phyloP scores from a whole-genome alignment of 257 asterid genomes.

The Haberlea rhodopensis region DNA sequence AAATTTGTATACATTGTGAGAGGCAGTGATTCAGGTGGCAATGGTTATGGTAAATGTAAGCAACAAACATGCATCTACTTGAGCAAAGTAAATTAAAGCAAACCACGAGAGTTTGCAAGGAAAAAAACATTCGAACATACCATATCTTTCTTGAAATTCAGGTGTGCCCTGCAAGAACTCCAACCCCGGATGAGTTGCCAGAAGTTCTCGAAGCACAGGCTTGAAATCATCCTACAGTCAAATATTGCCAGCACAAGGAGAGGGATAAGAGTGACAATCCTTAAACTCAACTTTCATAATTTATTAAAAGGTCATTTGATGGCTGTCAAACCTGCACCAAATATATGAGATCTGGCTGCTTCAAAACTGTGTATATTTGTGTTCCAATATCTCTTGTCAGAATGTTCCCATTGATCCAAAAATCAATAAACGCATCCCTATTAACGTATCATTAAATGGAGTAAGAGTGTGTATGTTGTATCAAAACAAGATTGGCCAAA shows the following conservation, averaged over 20 bases:
- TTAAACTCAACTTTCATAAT: slow-evolving; percentile 6
- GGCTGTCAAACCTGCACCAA: slow-evolving; percentile 60
- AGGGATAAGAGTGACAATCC: slow-evolving; percentile 24
- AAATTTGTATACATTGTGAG: too few species aligned
- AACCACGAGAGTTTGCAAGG: not conserved
- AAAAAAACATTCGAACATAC: not conserved
- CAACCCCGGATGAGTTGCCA: slow-evolving; percentile 97
- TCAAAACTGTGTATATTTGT: slow-evolving; percentile 76
- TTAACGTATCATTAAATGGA: slow-evolving; percentile 23
- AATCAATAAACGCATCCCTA: slow-evolving; percentile 94
- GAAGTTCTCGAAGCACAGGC: slow-evolving; percentile 89
- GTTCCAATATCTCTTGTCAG: slow-evolving; percentile 81
- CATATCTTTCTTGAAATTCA: slow-evolving; percentile 97
- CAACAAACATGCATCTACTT: not conserved
- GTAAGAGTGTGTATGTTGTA: slow-evolving; percentile 20
- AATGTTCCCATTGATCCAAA: slow-evolving; percentile 84
- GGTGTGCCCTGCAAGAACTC: slow-evolving; percentile 98
- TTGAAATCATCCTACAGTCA: slow-evolving; percentile 82
- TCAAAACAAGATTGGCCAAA: slow-evolving; percentile 19
- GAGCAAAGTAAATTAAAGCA: too few species aligned
- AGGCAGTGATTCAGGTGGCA: not conserved
- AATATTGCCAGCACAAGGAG: slow-evolving; percentile 21
- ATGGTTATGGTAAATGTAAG: not conserved
- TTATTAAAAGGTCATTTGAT: not conserved
- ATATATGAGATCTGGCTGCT: slow-evolving; percentile 74